phyloP scores from a whole-genome alignment of 2,329 filamentous ascomycete species.

The Endoconidiophora polonica region DNA sequence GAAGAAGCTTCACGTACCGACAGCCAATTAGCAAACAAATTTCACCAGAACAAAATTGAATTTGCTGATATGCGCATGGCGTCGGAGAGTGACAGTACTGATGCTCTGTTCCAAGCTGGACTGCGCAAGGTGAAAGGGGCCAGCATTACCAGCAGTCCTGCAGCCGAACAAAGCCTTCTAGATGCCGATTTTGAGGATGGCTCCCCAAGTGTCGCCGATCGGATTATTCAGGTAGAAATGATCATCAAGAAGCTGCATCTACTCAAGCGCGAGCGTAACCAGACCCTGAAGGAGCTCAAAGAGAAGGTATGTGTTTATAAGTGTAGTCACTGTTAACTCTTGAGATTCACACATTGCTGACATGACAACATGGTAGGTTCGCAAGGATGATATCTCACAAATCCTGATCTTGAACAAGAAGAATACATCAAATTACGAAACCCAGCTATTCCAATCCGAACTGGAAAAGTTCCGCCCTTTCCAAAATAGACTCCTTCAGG shows the following conservation, averaged over 20 bases:
- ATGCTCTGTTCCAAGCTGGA: constrained; percentile 74
- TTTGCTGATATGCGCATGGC: constrained; percentile 93
- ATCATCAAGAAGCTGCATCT: constrained; percentile 79
- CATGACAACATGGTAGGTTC: constrained; percentile 41
- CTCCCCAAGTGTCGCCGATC: constrained; percentile 65
- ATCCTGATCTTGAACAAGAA: constrained; percentile 97
- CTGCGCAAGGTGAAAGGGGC: constrained; percentile 58
- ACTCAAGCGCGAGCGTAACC: constrained; percentile 78
- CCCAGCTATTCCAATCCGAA: constrained; percentile 82
- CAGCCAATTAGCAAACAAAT: constrained; percentile 62
- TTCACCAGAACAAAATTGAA: constrained; percentile 71
- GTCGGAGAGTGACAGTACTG: constrained; percentile 70
- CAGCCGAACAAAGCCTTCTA: constrained; percentile 60
- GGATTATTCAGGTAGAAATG: constrained; percentile 78
- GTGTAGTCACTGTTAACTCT: neutral
- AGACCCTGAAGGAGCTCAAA: constrained; percentile 91
- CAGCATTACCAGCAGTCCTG: constrained; percentile 44
- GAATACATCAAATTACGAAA: constrained; percentile 79
- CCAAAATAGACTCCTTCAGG: constrained; percentile 78
- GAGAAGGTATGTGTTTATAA: constrained; percentile 56
- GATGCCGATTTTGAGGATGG: constrained; percentile 82
- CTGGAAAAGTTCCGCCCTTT: constrained; percentile 94
- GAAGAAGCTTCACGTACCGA: constrained; percentile 83
- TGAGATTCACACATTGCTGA: neutral
- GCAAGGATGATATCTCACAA: constrained; percentile 93